These are phyloP conservation scores for Termitomyces sp. DNA, from an alignment of 768 basidiomycete species.

Conservation along the genomic window DNA sequence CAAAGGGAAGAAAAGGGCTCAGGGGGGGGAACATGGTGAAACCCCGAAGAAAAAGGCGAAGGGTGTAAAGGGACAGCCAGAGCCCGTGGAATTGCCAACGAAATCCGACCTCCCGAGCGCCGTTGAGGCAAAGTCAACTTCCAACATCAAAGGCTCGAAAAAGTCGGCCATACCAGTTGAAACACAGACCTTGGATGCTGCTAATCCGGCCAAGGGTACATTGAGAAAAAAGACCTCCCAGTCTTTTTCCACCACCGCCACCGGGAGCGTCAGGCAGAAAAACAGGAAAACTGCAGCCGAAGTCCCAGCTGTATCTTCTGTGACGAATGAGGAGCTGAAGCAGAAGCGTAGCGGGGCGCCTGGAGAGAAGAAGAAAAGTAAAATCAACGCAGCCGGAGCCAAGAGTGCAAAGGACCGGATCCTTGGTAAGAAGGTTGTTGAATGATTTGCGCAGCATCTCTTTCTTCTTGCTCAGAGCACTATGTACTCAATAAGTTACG, in stretches of 20 bases:
- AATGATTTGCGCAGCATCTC: conserved; percentile 16
- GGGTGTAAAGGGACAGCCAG: conserved; percentile 16
- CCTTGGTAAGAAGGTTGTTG: conserved; percentile 47
- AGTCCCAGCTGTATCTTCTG: conserved; percentile 4
- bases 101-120: not conserved
- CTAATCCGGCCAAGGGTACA: not conserved
- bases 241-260: not conserved
- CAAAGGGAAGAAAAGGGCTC: conserved; percentile 17
- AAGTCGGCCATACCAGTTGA: not conserved
- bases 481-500: not conserved
- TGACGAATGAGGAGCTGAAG: conserved; percentile 46
- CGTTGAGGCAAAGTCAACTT: not conserved
- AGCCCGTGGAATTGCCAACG: not conserved
- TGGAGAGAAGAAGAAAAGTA: conserved; percentile 57
- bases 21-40: conserved; percentile 27
- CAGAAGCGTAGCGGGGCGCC: conserved; percentile 40
- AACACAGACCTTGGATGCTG: not conserved
- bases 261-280: conserved; percentile 5
- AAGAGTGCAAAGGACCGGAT: conserved; percentile 53
- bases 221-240: not conserved
- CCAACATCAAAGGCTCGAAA: not conserved
- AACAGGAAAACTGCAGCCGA: conserved; percentile 12
- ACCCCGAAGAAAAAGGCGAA: conserved; percentile 44
- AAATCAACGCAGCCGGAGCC: conserved; percentile 30
- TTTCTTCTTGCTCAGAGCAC: not conserved